Conservation (phyloP, 2,329 filamentous ascomycete species). For the Phialophora verrucosa region DNA sequence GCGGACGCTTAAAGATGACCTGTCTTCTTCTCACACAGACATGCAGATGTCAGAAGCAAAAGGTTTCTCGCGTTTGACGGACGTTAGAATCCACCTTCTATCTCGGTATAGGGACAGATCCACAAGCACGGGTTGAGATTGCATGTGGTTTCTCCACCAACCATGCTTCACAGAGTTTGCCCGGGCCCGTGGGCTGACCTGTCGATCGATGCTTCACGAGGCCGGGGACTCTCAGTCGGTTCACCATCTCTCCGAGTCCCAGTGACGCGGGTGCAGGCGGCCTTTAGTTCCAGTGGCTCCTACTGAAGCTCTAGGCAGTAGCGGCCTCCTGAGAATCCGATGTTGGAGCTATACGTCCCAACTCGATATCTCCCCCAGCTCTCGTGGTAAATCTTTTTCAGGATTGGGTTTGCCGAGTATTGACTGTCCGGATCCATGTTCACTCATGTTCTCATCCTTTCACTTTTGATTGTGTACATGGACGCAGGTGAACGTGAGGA, state of each 20-base stretch:
- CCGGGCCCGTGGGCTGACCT: background rate
- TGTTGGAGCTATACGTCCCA: background rate
- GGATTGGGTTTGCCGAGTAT: background rate
- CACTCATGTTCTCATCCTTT: too few species aligned
- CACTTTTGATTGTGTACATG: too few species aligned
- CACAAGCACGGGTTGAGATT: background rate
- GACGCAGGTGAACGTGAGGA: too few species aligned
- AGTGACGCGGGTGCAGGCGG: background rate
- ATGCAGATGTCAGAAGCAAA: background rate
- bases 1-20: background rate
- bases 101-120: background rate
- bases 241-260: background rate
- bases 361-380: background rate
- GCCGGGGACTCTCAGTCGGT: background rate
- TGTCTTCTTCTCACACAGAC: background rate
- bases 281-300: background rate
- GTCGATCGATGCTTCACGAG: background rate
- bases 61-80: background rate
- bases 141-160: background rate
- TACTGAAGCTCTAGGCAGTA: background rate
- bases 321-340: too few species aligned
- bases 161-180: background rate
- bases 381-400: too few species aligned
- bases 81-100: background rate
- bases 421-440: background rate